Percentiles rank a stretch among this genome's conserved stretches.
Conservation (phyloP, 306 rosid genomes). For the Cucurbita maxima region DNA sequence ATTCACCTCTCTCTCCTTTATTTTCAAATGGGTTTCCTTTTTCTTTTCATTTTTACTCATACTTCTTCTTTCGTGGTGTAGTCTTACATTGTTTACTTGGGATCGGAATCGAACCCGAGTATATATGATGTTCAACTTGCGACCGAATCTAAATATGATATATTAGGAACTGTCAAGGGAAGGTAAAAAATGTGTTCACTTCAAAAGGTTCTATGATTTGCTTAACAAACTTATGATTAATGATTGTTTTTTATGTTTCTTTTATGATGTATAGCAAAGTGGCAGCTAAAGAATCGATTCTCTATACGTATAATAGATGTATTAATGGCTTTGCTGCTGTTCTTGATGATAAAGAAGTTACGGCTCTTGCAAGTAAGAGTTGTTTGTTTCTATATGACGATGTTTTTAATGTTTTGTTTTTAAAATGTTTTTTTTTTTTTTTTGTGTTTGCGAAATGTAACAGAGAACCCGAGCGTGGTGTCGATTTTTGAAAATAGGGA, state of each 20-base stretch:
- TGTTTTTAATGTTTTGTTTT: neutral
- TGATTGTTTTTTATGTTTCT: neutral
- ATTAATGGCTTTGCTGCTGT: constrained; percentile 75
- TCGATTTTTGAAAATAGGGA: neutral
- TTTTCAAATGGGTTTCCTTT: too few species aligned
- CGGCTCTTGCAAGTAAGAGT: constrained; percentile 27
- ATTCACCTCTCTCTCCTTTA: neutral
- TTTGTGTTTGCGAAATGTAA: neutral
- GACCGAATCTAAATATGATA: constrained; percentile 25
- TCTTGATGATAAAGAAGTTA: constrained; percentile 41
- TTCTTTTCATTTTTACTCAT: neutral
- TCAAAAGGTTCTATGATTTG: neutral
- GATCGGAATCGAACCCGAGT: constrained; percentile 22
- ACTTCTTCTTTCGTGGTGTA: neutral
- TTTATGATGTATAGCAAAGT: constrained; percentile 16
- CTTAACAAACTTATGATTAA: too few species aligned
- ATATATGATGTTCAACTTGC: constrained; percentile 9
- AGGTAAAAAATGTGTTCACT: constrained; percentile 19
- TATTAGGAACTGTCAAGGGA: constrained; percentile 40
- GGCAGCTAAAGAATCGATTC: constrained; percentile 34
- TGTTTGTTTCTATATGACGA: neutral
- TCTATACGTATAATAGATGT: constrained; percentile 42
- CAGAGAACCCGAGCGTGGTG: constrained; percentile 28
- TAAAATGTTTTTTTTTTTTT: neutral
- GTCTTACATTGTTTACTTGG: constrained; percentile 70